phyloP scores from a whole-genome alignment of 495 filamentous ascomycete species.

The Xylaria intraflava region DNA sequence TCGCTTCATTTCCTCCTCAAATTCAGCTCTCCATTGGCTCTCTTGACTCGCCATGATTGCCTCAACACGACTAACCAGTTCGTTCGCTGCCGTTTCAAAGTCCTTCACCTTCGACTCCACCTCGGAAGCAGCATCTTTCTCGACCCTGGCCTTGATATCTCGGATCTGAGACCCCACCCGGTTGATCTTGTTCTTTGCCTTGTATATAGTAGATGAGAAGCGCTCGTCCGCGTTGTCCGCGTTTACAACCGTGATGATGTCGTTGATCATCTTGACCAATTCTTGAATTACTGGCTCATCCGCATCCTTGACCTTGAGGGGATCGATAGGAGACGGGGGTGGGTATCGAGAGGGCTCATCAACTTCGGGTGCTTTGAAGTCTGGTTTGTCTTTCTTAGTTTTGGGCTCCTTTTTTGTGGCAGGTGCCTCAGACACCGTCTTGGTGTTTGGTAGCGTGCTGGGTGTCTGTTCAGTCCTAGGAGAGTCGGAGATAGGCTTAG shows the following conservation, averaged over 20 bases:
- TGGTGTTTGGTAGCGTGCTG: constrained; percentile 12
- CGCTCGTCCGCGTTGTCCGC: constrained; percentile 66
- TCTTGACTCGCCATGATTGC: constrained; percentile 67
- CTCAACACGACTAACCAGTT: constrained; percentile 75
- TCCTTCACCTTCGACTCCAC: constrained; percentile 58
- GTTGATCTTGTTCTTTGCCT: constrained; percentile 77
- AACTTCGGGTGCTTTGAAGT: constrained; percentile 48
- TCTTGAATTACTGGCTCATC: constrained; percentile 86
- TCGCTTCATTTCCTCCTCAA: constrained; percentile 78
- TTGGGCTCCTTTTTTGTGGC: constrained; percentile 10
- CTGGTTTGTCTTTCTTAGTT: constrained; percentile 5
- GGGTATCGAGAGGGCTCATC: constrained; percentile 54
- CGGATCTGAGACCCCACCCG: constrained; percentile 69
- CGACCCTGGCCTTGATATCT: constrained; percentile 57
- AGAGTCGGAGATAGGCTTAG: neutral
- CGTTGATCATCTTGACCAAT: constrained; percentile 90
- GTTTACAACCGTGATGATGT: constrained; percentile 88
- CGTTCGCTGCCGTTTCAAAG: constrained; percentile 45
- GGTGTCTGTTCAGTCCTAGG: constrained; percentile 15
- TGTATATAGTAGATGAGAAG: constrained; percentile 66
- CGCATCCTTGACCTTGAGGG: constrained; percentile 62
- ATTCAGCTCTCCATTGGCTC: constrained; percentile 75
- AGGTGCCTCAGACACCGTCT: constrained; percentile 14
- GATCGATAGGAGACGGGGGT: constrained; percentile 62
- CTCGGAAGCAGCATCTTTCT: constrained; percentile 68